phyloP scores from a whole-genome alignment of 257 asterid species.

The Cruciata laevipes region DNA sequence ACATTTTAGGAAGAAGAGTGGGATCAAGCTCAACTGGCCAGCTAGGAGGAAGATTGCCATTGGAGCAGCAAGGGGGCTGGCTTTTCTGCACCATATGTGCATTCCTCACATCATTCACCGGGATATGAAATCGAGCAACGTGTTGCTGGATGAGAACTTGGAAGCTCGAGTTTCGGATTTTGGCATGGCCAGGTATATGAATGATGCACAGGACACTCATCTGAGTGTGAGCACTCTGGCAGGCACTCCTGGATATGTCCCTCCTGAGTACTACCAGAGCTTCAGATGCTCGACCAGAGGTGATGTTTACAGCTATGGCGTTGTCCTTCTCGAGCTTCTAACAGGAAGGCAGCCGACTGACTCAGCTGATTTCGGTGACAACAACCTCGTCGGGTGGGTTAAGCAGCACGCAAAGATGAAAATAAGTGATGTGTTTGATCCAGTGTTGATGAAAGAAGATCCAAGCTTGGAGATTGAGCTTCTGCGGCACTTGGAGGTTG shows the following conservation, averaged over 20 bases:
- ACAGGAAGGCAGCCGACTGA: slow-evolving; percentile 82
- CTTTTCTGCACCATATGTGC: slow-evolving; percentile 85
- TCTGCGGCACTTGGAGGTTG: slow-evolving; percentile 63
- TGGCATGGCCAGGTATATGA: slow-evolving; percentile 93
- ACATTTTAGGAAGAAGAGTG: slow-evolving; percentile 51
- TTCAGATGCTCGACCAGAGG: slow-evolving; percentile 82
- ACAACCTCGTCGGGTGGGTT: slow-evolving; percentile 94
- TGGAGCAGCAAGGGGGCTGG: slow-evolving; percentile 87
- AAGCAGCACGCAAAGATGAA: slow-evolving; percentile 54
- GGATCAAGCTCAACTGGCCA: slow-evolving; percentile 65
- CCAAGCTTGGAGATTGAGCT: slow-evolving; percentile 69
- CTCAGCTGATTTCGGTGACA: slow-evolving; percentile 85
- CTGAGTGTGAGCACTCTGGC: slow-evolving; percentile 88
- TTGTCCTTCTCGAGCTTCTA: slow-evolving; percentile 79
- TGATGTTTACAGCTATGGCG: slow-evolving; percentile 92
- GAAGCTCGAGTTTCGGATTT: slow-evolving; percentile 94
- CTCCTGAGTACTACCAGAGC: slow-evolving; percentile 93
- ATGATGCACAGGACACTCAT: slow-evolving; percentile 81
- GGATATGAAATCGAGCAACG: slow-evolving; percentile 97
- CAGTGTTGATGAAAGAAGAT: slow-evolving; percentile 55
- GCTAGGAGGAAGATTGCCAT: slow-evolving; percentile 73
- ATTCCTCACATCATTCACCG: slow-evolving; percentile 85
- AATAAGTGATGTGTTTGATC: slow-evolving; percentile 69
- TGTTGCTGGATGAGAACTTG: slow-evolving; percentile 65
- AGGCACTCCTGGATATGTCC: slow-evolving; percentile 95